Conservation (phyloP, 331 rosid genomes). For the Acacia pycnantha region DNA sequence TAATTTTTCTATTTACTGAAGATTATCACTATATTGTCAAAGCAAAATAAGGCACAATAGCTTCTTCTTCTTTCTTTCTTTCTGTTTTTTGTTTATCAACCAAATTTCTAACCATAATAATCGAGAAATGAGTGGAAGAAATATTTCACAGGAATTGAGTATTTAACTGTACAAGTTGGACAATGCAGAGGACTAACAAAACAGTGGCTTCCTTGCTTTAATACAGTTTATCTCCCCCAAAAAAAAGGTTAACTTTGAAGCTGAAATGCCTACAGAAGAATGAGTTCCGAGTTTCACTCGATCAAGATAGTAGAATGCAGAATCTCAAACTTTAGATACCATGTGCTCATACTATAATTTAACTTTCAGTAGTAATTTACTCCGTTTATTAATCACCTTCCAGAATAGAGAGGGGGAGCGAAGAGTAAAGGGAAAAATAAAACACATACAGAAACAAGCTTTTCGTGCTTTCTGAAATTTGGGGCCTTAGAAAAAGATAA, state of each 20-base stretch:
- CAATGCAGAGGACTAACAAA: neutral
- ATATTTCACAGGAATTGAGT: neutral
- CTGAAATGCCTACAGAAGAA: neutral
- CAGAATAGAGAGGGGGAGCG: neutral
- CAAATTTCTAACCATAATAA: neutral
- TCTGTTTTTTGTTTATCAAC: neutral
- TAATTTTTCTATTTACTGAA: neutral
- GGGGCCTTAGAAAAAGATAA: neutral
- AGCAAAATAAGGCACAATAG: conserved; percentile 3
- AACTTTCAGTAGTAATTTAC: neutral
- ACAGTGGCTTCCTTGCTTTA: neutral
- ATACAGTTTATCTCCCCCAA: neutral
- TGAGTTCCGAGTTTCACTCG: neutral
- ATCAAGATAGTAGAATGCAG: neutral
- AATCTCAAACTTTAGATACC: neutral
- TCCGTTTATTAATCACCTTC: neutral
- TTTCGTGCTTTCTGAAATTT: neutral
- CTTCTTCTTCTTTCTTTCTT: neutral
- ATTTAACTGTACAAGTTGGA: neutral
- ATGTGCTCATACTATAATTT: neutral
- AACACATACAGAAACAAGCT: neutral
- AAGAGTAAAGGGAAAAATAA: neutral
- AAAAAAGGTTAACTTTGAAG: neutral
- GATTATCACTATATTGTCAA: neutral
- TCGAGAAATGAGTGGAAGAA: neutral